phyloP scores from a whole-genome alignment of 2,329 filamentous ascomycete genomes.

The Dothistroma septosporum region DNA sequence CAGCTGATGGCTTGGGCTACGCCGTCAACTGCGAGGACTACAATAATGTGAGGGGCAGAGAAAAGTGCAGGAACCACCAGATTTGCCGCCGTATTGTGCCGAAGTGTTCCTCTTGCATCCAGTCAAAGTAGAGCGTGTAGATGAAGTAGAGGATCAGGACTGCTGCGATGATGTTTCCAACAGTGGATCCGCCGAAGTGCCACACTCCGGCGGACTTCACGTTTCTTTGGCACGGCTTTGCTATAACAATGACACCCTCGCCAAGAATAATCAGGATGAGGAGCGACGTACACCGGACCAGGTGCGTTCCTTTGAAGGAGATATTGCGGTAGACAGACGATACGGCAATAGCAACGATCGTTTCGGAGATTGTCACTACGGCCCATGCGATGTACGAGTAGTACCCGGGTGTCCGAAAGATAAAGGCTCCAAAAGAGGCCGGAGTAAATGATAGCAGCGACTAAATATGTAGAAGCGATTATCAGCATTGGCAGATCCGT shows the following conservation, averaged over 20 bases:
- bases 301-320: constrained; percentile 39
- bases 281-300: constrained; percentile 38
- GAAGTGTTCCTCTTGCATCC: constrained; percentile 22
- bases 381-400: constrained; percentile 49
- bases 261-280: constrained; percentile 40
- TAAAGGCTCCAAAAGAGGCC: constrained; percentile 30
- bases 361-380: constrained; percentile 36
- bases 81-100: constrained; percentile 26
- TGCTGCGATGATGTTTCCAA: constrained; percentile 34
- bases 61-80: constrained; percentile 27
- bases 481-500: constrained; percentile 9
- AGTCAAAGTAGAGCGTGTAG: constrained; percentile 29
- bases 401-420: constrained; percentile 16
- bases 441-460: constrained; percentile 36
- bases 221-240: constrained; percentile 34
- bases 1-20: constrained; percentile 35
- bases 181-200: constrained; percentile 23
- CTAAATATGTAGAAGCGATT: constrained; percentile 33
- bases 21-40: constrained; percentile 19
- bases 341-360: constrained; percentile 31
- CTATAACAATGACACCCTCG: constrained; percentile 38
- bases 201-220: constrained; percentile 27
- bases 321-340: constrained; percentile 34
- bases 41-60: constrained; percentile 23
- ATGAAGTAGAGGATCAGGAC: constrained; percentile 33